Evolutionary conservation across 2,329 filamentous ascomycete genomes (phyloP).

Genomic region (Verticillium zaregamsianum): DNA sequence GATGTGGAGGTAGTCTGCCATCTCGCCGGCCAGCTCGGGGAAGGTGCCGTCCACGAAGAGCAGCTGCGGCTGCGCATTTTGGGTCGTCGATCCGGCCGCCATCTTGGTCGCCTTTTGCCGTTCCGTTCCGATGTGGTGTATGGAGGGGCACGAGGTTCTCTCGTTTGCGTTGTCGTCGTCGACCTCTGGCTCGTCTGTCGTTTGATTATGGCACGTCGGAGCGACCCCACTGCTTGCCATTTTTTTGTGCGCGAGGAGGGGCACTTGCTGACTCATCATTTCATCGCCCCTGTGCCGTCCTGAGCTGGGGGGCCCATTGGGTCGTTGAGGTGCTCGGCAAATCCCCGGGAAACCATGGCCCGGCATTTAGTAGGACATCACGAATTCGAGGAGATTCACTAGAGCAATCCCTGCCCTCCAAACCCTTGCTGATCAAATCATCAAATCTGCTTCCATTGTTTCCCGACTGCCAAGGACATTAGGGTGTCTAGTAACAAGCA

Average conservation of each 20-base stretch:
- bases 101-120: constrained; percentile 10
- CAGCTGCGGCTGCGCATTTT: constrained; percentile 51
- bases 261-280: background rate
- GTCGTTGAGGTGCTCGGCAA: background rate
- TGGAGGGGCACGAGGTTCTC: background rate
- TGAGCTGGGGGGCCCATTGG: background rate
- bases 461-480: background rate
- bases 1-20: constrained; percentile 88
- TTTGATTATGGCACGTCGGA: background rate
- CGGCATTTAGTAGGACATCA: too few species aligned
- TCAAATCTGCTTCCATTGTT: background rate
- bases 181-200: background rate
- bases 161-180: background rate
- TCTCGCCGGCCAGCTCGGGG: constrained; percentile 87
- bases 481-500: background rate
- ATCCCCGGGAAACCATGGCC: background rate
- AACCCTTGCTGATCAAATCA: background rate
- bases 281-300: background rate
- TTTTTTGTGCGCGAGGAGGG: background rate
- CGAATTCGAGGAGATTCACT: too few species aligned
- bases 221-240: background rate
- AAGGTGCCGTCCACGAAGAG: constrained; percentile 88
- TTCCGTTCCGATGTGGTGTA: background rate
- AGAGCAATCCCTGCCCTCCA: too few species aligned
- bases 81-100: constrained; percentile 26